These are phyloP conservation scores for Rhytidiadelphus loreus DNA, from an alignment of 225 moss, liverwort and hornwort genomes.

Conservation along the genomic window DNA sequence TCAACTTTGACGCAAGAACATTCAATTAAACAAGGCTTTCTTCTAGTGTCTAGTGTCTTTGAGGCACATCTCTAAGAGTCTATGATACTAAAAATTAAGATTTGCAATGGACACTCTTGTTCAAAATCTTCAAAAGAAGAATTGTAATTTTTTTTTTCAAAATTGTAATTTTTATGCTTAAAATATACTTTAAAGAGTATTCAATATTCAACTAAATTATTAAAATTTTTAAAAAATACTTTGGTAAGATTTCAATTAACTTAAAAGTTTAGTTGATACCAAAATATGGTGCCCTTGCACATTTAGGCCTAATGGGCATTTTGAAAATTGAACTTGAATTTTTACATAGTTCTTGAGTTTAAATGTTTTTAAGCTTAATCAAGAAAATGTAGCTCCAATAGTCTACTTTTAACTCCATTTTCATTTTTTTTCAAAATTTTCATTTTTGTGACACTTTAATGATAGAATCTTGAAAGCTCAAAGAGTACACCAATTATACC, in stretches of 20 bases:
- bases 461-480: background rate
- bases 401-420: too few relatives aligned
- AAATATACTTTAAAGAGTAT: background rate
- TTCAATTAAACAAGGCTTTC: too few relatives aligned
- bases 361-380: background rate
- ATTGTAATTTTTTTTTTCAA: too few relatives aligned
- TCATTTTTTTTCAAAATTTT: too few relatives aligned
- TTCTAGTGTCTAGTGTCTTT: background rate
- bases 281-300: background rate
- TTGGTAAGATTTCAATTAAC: background rate
- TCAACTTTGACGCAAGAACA: too few relatives aligned
- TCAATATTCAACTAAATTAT: background rate
- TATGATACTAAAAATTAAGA: background rate
- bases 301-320: too few relatives aligned
- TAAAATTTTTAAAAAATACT: background rate
- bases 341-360: accelerated
- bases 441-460: background rate
- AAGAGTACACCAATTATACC: background rate
- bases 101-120: background rate
- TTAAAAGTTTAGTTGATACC: background rate
- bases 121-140: background rate
- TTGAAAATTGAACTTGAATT: too few relatives aligned
- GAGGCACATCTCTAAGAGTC: background rate
- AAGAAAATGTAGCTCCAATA: too few relatives aligned
- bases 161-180: background rate